Conservation (phyloP, 176 grass and related monocot genomes). For the Typha latifolia region DNA sequence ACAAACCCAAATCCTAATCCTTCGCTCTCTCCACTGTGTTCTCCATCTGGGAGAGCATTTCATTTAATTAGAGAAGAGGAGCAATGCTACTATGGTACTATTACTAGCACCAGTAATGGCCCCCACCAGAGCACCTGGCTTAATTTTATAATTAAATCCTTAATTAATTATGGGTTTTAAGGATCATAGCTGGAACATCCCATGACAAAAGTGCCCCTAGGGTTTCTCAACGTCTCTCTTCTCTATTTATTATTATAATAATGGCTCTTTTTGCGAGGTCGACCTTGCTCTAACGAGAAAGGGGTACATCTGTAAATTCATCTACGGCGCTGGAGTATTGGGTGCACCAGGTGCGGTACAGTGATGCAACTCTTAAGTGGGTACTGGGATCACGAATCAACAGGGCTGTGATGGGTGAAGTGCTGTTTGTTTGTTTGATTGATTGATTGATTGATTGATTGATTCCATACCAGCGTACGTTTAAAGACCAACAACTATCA, state of each 20-base stretch:
- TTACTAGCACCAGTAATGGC: too few relatives aligned
- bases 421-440: not conserved
- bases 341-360: not conserved
- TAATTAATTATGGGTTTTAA: not conserved
- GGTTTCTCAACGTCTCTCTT: conserved; percentile 23
- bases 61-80: too few relatives aligned
- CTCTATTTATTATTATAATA: not conserved
- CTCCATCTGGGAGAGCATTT: too few relatives aligned
- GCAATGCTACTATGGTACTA: too few relatives aligned
- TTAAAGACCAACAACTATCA: not conserved
- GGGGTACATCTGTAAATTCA: conserved; percentile 13
- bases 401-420: not conserved
- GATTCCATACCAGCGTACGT: not conserved
- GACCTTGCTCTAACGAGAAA: not conserved
- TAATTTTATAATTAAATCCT: not conserved
- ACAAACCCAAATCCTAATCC: too few relatives aligned
- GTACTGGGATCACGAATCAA: not conserved
- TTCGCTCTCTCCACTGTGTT: too few relatives aligned
- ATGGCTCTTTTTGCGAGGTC: not conserved
- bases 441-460: not conserved
- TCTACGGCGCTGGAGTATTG: too few relatives aligned
- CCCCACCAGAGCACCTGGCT: not conserved
- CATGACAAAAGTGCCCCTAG: conserved; percentile 27
- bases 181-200: not conserved
- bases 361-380: not conserved